Evolutionary conservation across 2,329 filamentous ascomycete genomes (phyloP).

Genomic region (Fusarium virguliforme): DNA sequence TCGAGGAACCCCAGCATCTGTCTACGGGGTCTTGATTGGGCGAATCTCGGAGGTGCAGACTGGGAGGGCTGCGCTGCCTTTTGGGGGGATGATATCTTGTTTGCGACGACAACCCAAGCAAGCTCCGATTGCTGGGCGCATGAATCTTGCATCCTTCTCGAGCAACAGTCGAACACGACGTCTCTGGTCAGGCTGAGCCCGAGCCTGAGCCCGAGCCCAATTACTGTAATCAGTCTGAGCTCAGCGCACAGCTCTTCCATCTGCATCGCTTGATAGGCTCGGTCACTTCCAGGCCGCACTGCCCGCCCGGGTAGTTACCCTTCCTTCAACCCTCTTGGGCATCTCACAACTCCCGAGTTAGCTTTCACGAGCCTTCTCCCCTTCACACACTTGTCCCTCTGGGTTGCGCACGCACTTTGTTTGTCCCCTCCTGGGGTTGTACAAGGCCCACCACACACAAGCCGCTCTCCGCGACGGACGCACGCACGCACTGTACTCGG

Average conservation of each 20-base stretch:
- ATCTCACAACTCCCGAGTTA: slow-evolving; percentile 15
- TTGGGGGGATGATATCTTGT: slow-evolving; percentile 6
- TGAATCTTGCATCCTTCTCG: slow-evolving; percentile 11
- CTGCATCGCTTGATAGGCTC: slow-evolving; percentile 31
- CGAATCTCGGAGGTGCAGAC: slow-evolving; percentile 5
- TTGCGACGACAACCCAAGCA: slow-evolving; percentile 7
- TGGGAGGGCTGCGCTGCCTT: slow-evolving; percentile 6
- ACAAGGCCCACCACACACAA: slow-evolving; percentile 28
- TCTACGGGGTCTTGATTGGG: slow-evolving; percentile 33
- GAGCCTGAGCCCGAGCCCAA: slow-evolving; percentile 17
- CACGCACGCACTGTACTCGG: slow-evolving; percentile 30
- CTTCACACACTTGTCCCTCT: slow-evolving; percentile 17
- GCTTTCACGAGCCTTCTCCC: slow-evolving; percentile 38
- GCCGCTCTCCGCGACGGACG: slow-evolving; percentile 4
- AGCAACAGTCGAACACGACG: slow-evolving; percentile 24
- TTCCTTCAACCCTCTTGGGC: slow-evolving; percentile 30
- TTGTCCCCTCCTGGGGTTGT: slow-evolving; percentile 25
- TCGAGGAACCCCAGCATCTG: slow-evolving; percentile 30
- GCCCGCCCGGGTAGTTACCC: slow-evolving; percentile 26
- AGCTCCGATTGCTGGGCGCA: slow-evolving; percentile 1
- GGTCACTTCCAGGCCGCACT: slow-evolving; percentile 32
- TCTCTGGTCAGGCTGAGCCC: slow-evolving; percentile 34
- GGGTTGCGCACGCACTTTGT: slow-evolving; percentile 11
- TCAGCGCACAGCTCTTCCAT: slow-evolving; percentile 28
- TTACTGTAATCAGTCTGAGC: slow-evolving; percentile 36